Evolutionary conservation across 2,329 filamentous ascomycete species (phyloP).

Genomic region (Fusarium austroafricanum): DNA sequence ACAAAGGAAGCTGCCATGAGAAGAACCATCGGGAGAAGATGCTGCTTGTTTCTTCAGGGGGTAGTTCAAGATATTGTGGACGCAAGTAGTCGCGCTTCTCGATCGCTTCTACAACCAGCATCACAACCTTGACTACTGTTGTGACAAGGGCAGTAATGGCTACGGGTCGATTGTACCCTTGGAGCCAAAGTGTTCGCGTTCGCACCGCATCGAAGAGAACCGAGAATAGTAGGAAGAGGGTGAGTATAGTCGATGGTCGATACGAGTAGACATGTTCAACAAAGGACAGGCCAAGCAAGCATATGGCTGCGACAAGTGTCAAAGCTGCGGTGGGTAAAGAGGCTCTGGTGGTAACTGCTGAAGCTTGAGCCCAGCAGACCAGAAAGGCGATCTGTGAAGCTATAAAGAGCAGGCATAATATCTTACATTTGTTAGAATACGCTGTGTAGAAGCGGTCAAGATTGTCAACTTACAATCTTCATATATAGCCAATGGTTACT

Average conservation of each 20-base stretch:
- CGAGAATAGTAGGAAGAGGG: slow-evolving; percentile 27
- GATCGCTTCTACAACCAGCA: slow-evolving; percentile 15
- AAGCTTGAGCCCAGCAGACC: slow-evolving; percentile 18
- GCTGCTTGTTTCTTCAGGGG: slow-evolving; percentile 18
- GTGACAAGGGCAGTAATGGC: slow-evolving; percentile 21
- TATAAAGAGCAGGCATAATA: slow-evolving; percentile 13
- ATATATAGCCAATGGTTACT: slow-evolving; percentile 29
- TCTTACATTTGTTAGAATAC: slow-evolving; percentile 23
- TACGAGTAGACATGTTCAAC: slow-evolving; percentile 38
- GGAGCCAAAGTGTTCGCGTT: slow-evolving; percentile 35
- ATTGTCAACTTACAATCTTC: slow-evolving; percentile 36
- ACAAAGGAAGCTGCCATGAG: slow-evolving; percentile 30
- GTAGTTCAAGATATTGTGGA: slow-evolving; percentile 16
- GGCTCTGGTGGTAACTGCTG: slow-evolving; percentile 17
- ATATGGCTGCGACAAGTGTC: slow-evolving; percentile 25
- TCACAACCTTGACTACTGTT: slow-evolving; percentile 17
- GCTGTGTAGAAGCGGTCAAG: background rate
- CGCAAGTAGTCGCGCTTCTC: slow-evolving; percentile 31
- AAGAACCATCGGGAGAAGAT: slow-evolving; percentile 35
- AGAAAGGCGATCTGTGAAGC: slow-evolving; percentile 28
- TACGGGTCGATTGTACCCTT: slow-evolving; percentile 20
- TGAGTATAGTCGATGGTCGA: slow-evolving; percentile 35
- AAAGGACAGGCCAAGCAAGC: slow-evolving; percentile 21
- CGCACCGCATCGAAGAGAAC: slow-evolving; percentile 23
- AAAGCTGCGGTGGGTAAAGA: slow-evolving; percentile 25